Evolutionary conservation across 768 basidiomycete genomes (phyloP).

Genomic region (Amanita molliuscula): DNA sequence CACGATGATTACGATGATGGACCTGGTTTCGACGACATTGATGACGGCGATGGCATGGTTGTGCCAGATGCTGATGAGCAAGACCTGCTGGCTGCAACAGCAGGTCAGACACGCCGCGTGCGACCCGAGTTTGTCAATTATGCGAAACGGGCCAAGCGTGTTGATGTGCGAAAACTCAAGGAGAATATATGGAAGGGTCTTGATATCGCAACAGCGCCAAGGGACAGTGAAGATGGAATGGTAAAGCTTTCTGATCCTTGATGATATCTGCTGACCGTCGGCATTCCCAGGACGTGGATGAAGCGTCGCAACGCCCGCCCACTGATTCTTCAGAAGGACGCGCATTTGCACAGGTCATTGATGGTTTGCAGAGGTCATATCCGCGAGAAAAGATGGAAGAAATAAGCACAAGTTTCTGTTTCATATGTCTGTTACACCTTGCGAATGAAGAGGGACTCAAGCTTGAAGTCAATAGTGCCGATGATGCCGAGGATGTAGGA

Average conservation of each 20-base stretch:
- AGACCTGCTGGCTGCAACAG: slow-evolving; percentile 78
- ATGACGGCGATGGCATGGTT: slow-evolving; percentile 33
- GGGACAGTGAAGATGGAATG: slow-evolving; percentile 37
- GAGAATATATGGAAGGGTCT: slow-evolving; percentile 96
- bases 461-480: slow-evolving; percentile 44
- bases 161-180: slow-evolving; percentile 93
- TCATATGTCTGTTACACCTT: slow-evolving; percentile 92
- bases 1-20: slow-evolving; percentile 84
- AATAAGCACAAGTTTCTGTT: slow-evolving; percentile 98
- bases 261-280: neutral
- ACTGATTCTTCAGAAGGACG: slow-evolving; percentile 62
- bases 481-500: slow-evolving; percentile 24
- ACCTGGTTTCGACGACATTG: slow-evolving; percentile 56
- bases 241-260: slow-evolving; percentile 20
- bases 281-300: slow-evolving; percentile 42
- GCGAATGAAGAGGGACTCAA: slow-evolving; percentile 95
- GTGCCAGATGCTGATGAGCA: slow-evolving; percentile 58
- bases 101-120: slow-evolving; percentile 65
- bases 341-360: slow-evolving; percentile 74
- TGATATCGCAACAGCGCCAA: slow-evolving; percentile 54
- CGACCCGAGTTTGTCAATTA: slow-evolving; percentile 88
- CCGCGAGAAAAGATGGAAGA: slow-evolving; percentile 94
- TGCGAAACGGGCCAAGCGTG: slow-evolving; percentile 89
- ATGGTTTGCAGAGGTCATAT: slow-evolving; percentile 71
- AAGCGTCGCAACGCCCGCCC: slow-evolving; percentile 21